Conservation (phyloP, 1,139 yeast genomes). For the Candida gigantensis region DNA sequence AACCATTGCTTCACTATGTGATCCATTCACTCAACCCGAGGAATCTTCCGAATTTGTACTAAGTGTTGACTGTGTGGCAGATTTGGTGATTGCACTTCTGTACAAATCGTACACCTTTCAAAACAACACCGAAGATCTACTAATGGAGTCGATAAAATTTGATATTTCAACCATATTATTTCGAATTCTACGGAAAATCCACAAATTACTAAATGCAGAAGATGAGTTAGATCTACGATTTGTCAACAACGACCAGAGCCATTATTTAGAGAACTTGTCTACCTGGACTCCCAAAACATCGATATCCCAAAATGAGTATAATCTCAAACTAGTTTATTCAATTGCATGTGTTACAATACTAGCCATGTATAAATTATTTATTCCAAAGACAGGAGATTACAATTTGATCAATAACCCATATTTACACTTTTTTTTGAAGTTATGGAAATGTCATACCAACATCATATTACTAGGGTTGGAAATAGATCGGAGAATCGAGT, state of each 20-base stretch:
- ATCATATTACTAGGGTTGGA: constrained; percentile 59
- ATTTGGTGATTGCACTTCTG: constrained; percentile 48
- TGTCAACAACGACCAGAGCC: constrained; percentile 44
- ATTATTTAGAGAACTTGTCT: constrained; percentile 42
- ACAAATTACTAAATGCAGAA: constrained; percentile 42
- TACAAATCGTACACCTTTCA: constrained; percentile 15
- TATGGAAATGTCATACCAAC: constrained; percentile 67
- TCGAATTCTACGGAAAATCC: constrained; percentile 42
- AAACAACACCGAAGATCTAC: constrained; percentile 7
- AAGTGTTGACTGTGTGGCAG: constrained; percentile 56
- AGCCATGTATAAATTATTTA: constrained; percentile 53
- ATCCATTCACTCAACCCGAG: constrained; percentile 69
- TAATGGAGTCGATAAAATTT: constrained; percentile 34
- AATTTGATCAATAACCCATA: constrained; percentile 61
- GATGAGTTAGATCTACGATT: constrained; percentile 48
- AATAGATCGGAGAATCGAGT: constrained; percentile 62
- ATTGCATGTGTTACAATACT: constrained; percentile 51
- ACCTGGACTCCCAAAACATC: constrained; percentile 56
- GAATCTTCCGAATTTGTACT: constrained; percentile 54
- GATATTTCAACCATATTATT: constrained; percentile 41
- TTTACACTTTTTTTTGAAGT: constrained; percentile 50
- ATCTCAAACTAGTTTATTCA: constrained; percentile 51
- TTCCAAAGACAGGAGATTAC: constrained; percentile 26
- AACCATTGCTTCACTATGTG: constrained; percentile 51
- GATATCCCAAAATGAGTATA: constrained; percentile 27